These are phyloP conservation scores for Mycena albidolilacea DNA, from an alignment of 768 basidiomycete genomes.

Conservation along the genomic window DNA sequence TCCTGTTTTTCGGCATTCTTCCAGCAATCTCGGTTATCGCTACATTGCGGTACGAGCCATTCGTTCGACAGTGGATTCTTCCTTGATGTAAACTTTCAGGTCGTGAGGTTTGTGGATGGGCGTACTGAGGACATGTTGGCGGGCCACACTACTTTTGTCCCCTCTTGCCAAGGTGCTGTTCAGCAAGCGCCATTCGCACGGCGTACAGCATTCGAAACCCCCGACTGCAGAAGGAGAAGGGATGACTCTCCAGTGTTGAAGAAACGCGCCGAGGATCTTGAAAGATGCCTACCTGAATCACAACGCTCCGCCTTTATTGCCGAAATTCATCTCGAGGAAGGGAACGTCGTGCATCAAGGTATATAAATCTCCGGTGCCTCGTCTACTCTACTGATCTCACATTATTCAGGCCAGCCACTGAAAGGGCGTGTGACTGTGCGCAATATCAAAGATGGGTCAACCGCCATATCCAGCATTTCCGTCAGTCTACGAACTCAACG, in stretches of 20 bases:
- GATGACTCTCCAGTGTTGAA: background rate
- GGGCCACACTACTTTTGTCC: conserved; percentile 23
- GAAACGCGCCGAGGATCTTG: background rate
- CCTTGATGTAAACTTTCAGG: background rate
- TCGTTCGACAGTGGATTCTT: background rate
- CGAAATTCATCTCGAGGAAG: conserved; percentile 24
- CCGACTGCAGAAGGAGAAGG: background rate
- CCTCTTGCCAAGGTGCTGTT: background rate
- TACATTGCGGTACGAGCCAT: conserved; percentile 20
- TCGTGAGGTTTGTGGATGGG: conserved; percentile 26
- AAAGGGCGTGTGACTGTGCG: conserved; percentile 23
- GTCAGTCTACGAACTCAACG: background rate
- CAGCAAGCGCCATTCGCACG: background rate
- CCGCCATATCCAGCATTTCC: conserved; percentile 21
- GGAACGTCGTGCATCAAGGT: conserved; percentile 5
- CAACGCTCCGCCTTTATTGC: conserved; percentile 17
- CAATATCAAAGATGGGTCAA: conserved; percentile 7
- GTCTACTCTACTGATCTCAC: background rate
- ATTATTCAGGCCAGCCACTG: conserved; percentile 10
- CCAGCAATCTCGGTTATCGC: background rate
- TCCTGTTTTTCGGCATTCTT: background rate
- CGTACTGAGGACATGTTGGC: background rate
- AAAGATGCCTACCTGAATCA: conserved; percentile 25
- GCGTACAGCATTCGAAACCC: background rate
- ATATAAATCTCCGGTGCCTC: background rate